Evolutionary conservation across 768 basidiomycete genomes (phyloP).

Genomic region (Pleurotus tuoliensis): DNA sequence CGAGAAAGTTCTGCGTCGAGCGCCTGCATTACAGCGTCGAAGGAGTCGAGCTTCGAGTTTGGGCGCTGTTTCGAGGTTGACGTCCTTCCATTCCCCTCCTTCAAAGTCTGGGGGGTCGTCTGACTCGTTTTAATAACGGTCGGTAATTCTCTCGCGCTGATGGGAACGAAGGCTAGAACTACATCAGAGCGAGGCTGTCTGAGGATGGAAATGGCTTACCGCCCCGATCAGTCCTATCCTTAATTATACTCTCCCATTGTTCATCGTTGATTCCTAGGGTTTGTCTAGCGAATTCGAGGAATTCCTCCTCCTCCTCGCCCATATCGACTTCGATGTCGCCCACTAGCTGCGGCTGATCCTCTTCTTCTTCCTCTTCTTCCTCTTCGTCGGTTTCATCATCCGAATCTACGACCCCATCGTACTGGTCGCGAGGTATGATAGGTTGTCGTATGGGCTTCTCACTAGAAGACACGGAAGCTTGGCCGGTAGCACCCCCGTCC

Average conservation of each 20-base stretch:
- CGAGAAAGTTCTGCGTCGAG: conserved; percentile 76
- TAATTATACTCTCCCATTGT: conserved; percentile 87
- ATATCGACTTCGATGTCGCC: conserved; percentile 88
- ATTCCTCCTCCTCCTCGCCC: conserved; percentile 91
- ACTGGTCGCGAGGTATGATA: conserved; percentile 76
- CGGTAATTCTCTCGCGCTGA: conserved; percentile 21
- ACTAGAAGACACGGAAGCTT: conserved; percentile 18
- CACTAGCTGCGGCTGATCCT: conserved; percentile 79
- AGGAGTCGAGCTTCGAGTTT: conserved; percentile 79
- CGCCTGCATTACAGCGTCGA: conserved; percentile 94
- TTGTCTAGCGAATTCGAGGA: conserved; percentile 91
- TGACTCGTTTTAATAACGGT: neutral
- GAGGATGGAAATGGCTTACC: conserved; percentile 46
- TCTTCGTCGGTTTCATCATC: conserved; percentile 68
- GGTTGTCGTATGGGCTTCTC: conserved; percentile 66
- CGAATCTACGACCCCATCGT: conserved; percentile 84
- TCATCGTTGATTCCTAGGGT: conserved; percentile 83
- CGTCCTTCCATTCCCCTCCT: conserved; percentile 6
- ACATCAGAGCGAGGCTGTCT: neutral
- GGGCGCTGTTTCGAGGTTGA: conserved; percentile 34
- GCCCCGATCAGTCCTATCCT: conserved; percentile 73
- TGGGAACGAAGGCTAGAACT: conserved; percentile 55
- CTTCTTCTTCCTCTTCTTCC: conserved; percentile 58
- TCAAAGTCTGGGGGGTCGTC: conserved; percentile 6
- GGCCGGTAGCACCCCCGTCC: neutral